A percentile compares a stretch with the other conserved stretches of the same genome.
These are phyloP conservation scores for Aureobasidium uvarum DNA, from an alignment of 2,329 filamentous ascomycete genomes.

Conservation along the genomic window DNA sequence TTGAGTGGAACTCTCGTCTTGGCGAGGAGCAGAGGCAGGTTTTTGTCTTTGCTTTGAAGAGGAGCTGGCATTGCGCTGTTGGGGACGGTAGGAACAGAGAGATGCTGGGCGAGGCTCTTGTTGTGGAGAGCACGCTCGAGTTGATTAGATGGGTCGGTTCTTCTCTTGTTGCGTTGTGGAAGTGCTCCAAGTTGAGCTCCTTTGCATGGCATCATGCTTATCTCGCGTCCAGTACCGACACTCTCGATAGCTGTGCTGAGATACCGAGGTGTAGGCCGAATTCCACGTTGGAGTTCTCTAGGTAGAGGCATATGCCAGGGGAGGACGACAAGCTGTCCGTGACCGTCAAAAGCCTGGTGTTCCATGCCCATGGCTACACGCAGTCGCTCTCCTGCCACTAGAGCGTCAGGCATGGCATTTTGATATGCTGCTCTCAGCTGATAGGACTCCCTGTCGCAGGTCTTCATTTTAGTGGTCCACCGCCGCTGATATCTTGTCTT, in stretches of 20 bases:
- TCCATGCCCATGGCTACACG: not conserved
- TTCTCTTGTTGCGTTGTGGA: not conserved
- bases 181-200: not conserved
- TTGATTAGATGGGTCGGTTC: not conserved
- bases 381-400: not conserved
- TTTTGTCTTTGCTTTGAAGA: not conserved
- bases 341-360: no score
- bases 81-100: not conserved
- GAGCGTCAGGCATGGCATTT: not conserved
- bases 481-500: not conserved
- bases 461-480: not conserved
- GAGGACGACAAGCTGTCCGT: not conserved
- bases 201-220: not conserved
- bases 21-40: not conserved
- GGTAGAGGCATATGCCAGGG: conserved; percentile 14
- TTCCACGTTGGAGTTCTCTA: not conserved
- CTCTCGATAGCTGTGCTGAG: not conserved
- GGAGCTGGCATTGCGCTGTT: not conserved
- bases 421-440: not conserved
- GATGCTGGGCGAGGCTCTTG: not conserved
- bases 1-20: not conserved
- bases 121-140: conserved; percentile 10
- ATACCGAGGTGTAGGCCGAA: not conserved
- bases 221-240: not conserved
- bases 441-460: not conserved